Conservation (phyloP, 2,329 filamentous ascomycete species). For the Aspergillus fischeri region DNA sequence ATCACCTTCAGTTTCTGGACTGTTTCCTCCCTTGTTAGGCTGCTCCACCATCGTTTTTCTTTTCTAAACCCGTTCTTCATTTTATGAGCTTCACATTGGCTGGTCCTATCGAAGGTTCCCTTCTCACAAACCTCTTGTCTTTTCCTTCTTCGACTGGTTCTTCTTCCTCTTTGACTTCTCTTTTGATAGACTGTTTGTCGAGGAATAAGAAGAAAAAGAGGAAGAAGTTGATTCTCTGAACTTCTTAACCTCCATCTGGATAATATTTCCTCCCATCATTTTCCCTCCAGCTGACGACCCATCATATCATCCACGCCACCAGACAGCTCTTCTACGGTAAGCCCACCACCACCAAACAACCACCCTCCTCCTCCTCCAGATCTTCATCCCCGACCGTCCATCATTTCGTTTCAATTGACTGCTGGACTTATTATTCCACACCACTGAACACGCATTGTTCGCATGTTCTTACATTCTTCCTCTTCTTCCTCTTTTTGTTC, state of each 20-base stretch:
- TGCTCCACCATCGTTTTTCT: slow-evolving; percentile 1
- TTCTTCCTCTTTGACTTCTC: slow-evolving; percentile 3
- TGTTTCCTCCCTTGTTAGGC: not conserved
- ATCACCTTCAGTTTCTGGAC: slow-evolving; percentile 2
- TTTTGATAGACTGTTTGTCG: not conserved
- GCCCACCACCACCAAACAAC: not conserved
- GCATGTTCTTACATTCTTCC: not conserved
- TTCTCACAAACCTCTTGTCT: slow-evolving; percentile 16
- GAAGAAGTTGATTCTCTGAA: not conserved
- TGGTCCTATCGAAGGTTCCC: not conserved
- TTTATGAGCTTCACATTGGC: not conserved
- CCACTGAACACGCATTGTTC: not conserved
- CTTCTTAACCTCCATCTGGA: slow-evolving; percentile 28
- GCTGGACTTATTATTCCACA: not conserved
- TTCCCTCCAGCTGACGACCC: slow-evolving; percentile 16
- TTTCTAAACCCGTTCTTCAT: not conserved
- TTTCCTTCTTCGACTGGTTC: slow-evolving; percentile 27
- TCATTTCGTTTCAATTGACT: slow-evolving; percentile 2
- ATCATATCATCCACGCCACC: slow-evolving; percentile 17
- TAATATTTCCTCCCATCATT: slow-evolving; percentile 22
- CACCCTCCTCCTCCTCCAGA: not conserved
- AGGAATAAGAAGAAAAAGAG: not conserved
- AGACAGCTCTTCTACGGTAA: slow-evolving; percentile 8
- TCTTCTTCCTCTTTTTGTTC: not conserved
- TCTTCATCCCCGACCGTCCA: slow-evolving; percentile 1